A percentile compares a stretch with the other conserved stretches of the same genome.
phyloP scores from a whole-genome alignment of 345 rosid genomes.

The Salix exigua region DNA sequence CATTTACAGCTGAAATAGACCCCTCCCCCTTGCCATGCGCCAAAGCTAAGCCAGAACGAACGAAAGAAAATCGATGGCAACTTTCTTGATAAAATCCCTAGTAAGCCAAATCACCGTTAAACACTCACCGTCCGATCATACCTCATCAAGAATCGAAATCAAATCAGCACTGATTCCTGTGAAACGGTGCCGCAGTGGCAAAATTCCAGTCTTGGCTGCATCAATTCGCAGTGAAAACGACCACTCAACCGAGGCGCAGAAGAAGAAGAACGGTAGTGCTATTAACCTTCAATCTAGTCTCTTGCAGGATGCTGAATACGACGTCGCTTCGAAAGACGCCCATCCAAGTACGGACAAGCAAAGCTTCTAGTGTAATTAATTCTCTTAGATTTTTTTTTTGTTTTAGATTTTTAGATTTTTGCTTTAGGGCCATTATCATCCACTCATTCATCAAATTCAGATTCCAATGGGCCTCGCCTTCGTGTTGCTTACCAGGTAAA shows the following conservation, averaged over 20 bases:
- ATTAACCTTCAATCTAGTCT: conserved; percentile 8
- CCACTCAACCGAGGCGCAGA: neutral
- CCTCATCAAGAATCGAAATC: conserved; percentile 1
- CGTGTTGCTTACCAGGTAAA: conserved; percentile 96
- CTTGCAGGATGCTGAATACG: no score
- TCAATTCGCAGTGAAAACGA: conserved; percentile 29
- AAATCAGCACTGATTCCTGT: conserved; percentile 5
- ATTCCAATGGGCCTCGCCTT: conserved; percentile 61
- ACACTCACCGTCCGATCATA: conserved; percentile 25
- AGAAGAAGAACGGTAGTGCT: conserved; percentile 5
- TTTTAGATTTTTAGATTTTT: neutral
- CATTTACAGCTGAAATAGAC: no score
- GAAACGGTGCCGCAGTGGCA: conserved; percentile 27
- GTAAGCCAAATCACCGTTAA: conserved; percentile 23
- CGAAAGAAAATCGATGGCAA: conserved; percentile 32
- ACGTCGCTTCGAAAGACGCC: no score
- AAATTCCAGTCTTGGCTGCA: conserved; percentile 22
- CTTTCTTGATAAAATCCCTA: conserved; percentile 35
- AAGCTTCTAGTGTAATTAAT: neutral
- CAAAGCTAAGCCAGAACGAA: no score
- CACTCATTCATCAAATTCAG: conserved; percentile 37
- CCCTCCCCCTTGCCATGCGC: no score
- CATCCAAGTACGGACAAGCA: neutral
- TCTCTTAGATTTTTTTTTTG: neutral
- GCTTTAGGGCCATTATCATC: conserved; percentile 77